Base-by-base conservation (phyloP, 495 filamentous ascomycete genomes). In the Annulohypoxylon maeteangense region DNA sequence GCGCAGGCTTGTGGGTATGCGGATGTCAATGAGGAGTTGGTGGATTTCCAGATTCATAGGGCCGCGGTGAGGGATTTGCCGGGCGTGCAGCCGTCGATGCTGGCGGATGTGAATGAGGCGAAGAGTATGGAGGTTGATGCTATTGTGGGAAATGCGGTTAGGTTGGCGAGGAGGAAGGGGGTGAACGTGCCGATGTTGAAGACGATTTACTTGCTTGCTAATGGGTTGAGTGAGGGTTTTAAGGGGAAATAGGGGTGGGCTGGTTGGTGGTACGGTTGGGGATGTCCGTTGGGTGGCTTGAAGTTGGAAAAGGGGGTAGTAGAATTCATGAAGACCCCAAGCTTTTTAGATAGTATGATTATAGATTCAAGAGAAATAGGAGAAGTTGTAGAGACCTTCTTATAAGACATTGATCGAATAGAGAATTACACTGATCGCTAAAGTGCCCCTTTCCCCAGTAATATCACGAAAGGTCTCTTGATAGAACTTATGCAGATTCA, bases 91-190 rank as follows among this genome's bases (percentile, higher is more conserved):
- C 77, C 81, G 38, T 85, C 82, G 60, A 87, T 87, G 84, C 64
- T 84, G 64, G 74, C 80, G 34, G 84, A 86, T 76, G 79, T 80
- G 48, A 69, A 78, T 29, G 72, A 65, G 34, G 77, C 75, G 0
- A 75, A 79, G 59, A 67, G 66, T 1, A 77, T 87, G 74, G 85
- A 87, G 75, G 80, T 84, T 7, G 86, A 87, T 71, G 82, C 83
- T 25, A 86, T 88, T 66, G 65, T 87, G n/a, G 85, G 85, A 4
- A 86, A 84, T 76, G 72, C 78, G 3, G 78, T 87, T 8, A 77
- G 77, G 58, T 54, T 85, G 68, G 86, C 81, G 11, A 75, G 72
- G 54, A 67, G 68, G 54, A 77, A 82, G 56, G 78, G 79, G 0
- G 78, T 88, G 1, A 47, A 71, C 0, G 80, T 80, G 62, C 81